phyloP scores from a whole-genome alignment of 352 stramenopile genomes.

The Lagenidium giganteum region DNA sequence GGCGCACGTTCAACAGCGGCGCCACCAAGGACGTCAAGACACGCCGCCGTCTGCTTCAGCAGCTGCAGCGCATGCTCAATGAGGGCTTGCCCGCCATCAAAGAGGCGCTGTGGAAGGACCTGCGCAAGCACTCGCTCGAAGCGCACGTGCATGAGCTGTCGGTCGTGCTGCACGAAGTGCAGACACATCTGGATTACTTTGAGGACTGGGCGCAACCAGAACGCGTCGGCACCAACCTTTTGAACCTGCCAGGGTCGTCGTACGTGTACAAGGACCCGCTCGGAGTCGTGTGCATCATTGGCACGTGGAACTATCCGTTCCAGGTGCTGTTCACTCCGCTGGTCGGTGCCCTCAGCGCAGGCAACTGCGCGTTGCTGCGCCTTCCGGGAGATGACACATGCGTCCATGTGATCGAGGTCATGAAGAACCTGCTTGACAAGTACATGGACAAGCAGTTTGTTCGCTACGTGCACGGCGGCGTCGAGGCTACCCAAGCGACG shows the following conservation, averaged over 20 bases:
- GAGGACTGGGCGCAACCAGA: constrained; percentile 48
- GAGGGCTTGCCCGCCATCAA: constrained; percentile 39
- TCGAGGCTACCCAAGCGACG: constrained; percentile 60
- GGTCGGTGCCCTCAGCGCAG: constrained; percentile 78
- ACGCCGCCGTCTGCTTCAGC: constrained; percentile 35
- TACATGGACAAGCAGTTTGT: constrained; percentile 67
- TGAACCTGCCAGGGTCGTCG: constrained; percentile 40
- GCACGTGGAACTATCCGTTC: constrained; percentile 90
- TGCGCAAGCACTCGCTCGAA: constrained; percentile 68
- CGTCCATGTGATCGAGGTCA: constrained; percentile 37
- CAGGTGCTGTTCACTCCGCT: constrained; percentile 70
- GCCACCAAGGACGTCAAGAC: constrained; percentile 34
- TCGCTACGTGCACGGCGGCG: constrained; percentile 73
- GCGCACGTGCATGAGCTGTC: constrained; percentile 49
- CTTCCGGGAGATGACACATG: constrained; percentile 78
- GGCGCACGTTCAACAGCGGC: constrained; percentile 38
- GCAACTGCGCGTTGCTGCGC: constrained; percentile 92
- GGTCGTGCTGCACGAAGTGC: constrained; percentile 50
- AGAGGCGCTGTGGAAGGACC: constrained; percentile 51
- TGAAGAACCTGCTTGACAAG: constrained; percentile 38
- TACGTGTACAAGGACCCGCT: constrained; percentile 65
- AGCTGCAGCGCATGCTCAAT: constrained; percentile 36
- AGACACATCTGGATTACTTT: constrained; percentile 59
- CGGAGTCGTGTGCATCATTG: constrained; percentile 82
- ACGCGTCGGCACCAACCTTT: constrained; percentile 42